Evolutionary conservation across 1,284 basidiomycete species (phyloP), one percentile per base, ranked within the genome.

Genomic region (Rhodotorula sp.): DNA sequence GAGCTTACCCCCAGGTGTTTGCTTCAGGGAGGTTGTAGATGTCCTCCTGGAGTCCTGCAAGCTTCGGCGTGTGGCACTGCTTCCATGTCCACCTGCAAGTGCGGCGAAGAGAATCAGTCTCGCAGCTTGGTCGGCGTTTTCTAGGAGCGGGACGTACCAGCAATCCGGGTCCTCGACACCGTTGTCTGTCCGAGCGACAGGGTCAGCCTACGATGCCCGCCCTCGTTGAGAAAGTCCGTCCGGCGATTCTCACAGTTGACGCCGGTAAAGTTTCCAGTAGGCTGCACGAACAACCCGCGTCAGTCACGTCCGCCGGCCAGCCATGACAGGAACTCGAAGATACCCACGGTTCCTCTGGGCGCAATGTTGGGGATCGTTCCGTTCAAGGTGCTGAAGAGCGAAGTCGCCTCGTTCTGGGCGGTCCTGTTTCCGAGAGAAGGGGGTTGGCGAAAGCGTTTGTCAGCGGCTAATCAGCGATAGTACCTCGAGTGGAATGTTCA

Each of bases 1-100:
- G 14, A 7, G 21, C 63, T 54, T 29, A 59, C 63, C 85, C 85
- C 82, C 83, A 86, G 1, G 85, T 85, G 54, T 79, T 71, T 5
- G 85, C 84, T 75, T 85, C 84, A 18, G 83, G 82, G 67, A 82
- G 81, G 21, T 31, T 34, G 48, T 57, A 68, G 46, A 76, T 64
- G 62, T 78, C 73, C 7, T 61, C 31, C 10, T 58, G 58, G 1
- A 75, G 34, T 21, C 76, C 72, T 3, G 46, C 46, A 1, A 62
- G 47, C 58, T 76, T 76, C 1, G 74, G 72, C 3, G 63, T 66
- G 18, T 65, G 71, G 72, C 83, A 83, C 62, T 79, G 72, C 26
- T 75, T 76, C 65, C 74, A 79, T 8, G 57, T 64, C 63, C 63
- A 64, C 58, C 58, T 60, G 43, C 4, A 6, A 52, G 51, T 12